Evolutionary conservation across 345 rosid genomes (phyloP).

Genomic region (Erucastrum elatum): DNA sequence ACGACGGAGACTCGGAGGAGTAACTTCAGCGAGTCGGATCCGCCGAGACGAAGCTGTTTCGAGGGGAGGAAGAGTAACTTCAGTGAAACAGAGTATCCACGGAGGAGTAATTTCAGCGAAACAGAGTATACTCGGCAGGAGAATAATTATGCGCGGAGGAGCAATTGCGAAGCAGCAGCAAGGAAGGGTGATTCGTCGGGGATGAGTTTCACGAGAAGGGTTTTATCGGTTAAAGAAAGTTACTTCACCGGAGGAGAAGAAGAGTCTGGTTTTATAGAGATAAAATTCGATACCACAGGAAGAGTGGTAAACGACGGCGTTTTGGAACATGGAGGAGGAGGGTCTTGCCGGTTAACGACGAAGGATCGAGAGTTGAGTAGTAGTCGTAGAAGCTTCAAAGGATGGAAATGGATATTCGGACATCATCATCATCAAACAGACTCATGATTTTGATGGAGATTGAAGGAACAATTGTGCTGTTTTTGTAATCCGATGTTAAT

Average conservation of each 20-base stretch:
- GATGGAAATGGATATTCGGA: constrained; percentile 94
- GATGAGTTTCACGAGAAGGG: constrained; percentile 50
- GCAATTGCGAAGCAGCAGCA: constrained; percentile 53
- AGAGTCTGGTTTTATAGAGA: constrained; percentile 84
- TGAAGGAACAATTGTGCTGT: neutral
- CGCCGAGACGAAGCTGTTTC: constrained; percentile 24
- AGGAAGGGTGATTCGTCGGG: constrained; percentile 39
- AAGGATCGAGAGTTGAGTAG: constrained; percentile 67
- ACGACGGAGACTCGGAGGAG: constrained; percentile 18
- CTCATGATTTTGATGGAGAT: neutral
- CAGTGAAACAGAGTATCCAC: constrained; percentile 48
- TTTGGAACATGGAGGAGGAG: constrained; percentile 45
- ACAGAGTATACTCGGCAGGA: constrained; percentile 45
- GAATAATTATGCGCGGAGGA: constrained; percentile 35
- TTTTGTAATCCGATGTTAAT: neutral
- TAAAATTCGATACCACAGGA: constrained; percentile 68
- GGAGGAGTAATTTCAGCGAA: constrained; percentile 59
- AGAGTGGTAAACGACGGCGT: constrained; percentile 46
- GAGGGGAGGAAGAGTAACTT: constrained; percentile 70
- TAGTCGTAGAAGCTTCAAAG: constrained; percentile 81
- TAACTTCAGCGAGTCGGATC: constrained; percentile 25
- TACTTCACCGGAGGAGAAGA: constrained; percentile 61
- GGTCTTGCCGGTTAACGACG: constrained; percentile 64
- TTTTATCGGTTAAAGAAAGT: constrained; percentile 70
- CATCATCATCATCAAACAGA: constrained; percentile 35